Conservation (phyloP, 805 yeast genomes). For the Starmera pachycereana region DNA sequence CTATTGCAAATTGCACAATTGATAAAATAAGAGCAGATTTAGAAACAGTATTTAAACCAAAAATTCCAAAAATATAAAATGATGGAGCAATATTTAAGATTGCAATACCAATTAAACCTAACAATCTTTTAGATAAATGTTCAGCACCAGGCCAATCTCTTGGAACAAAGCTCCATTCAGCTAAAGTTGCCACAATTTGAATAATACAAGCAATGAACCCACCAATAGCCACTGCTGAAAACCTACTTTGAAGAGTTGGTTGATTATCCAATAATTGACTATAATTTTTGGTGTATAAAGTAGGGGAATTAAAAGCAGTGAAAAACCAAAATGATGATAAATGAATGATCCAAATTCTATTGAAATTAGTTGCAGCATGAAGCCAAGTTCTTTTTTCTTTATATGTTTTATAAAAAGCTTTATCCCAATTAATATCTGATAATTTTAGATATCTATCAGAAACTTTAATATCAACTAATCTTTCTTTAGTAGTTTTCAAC, state of each 20-base stretch:
- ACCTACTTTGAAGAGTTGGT: conserved; percentile 47
- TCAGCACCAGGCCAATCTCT: conserved; percentile 66
- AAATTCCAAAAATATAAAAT: conserved; percentile 35
- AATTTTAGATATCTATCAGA: conserved; percentile 44
- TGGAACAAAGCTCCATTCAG: conserved; percentile 59
- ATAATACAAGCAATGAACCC: conserved; percentile 55
- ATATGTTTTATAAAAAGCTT: conserved; percentile 64
- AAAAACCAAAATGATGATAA: conserved; percentile 70
- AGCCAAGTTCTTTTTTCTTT: conserved; percentile 68
- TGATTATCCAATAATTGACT: conserved; percentile 42
- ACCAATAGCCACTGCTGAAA: conserved; percentile 55
- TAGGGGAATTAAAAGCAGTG: conserved; percentile 59
- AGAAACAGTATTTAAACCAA: conserved; percentile 28
- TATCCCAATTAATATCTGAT: conserved; percentile 51
- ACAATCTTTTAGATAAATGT: conserved; percentile 39
- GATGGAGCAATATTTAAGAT: conserved; percentile 41
- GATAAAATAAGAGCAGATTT: conserved; percentile 33
- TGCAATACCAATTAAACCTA: conserved; percentile 32
- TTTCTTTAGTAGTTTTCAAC: conserved; percentile 29
- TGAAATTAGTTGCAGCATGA: conserved; percentile 65
- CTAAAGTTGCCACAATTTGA: conserved; percentile 43
- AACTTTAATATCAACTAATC: conserved; percentile 42
- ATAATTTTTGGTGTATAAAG: conserved; percentile 55
- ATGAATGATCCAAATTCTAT: conserved; percentile 73
- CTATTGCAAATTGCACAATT: conserved; percentile 43